These are phyloP conservation scores for Boletus edulis DNA, from an alignment of 768 basidiomycete genomes.

Conservation along the genomic window DNA sequence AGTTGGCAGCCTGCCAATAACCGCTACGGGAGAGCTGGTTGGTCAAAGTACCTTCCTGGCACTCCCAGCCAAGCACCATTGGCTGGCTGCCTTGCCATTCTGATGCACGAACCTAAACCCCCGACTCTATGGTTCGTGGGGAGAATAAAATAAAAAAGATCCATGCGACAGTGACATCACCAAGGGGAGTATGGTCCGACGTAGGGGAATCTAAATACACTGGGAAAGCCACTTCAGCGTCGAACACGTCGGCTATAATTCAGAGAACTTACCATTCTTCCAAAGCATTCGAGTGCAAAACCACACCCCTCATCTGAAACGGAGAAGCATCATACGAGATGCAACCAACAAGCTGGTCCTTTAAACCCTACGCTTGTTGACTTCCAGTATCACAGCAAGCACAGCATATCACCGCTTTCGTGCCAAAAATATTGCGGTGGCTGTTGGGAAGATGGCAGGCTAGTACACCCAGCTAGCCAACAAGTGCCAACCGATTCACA, in stretches of 20 bases:
- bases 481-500: neutral
- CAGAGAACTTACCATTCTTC: conserved; percentile 1
- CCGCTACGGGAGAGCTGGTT: neutral
- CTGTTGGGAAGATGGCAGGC: neutral
- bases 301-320: neutral
- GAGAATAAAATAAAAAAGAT: neutral
- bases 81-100: conserved; percentile 2
- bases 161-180: neutral
- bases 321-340: neutral
- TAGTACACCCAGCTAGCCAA: neutral
- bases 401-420: conserved; percentile 13
- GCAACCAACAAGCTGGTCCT: neutral
- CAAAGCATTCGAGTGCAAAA: neutral
- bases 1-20: conserved; percentile 10
- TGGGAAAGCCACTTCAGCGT: neutral
- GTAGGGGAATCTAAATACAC: neutral
- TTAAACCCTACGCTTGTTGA: neutral
- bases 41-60: neutral
- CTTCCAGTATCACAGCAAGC: conserved; percentile 13
- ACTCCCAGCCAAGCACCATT: neutral
- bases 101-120: neutral
- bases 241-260: neutral
- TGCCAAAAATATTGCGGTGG: conserved; percentile 3
- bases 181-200: neutral
- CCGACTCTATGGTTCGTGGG: conserved; percentile 1